Conservation (phyloP, 129 eudicot genomes). For the Arctium minus region DNA sequence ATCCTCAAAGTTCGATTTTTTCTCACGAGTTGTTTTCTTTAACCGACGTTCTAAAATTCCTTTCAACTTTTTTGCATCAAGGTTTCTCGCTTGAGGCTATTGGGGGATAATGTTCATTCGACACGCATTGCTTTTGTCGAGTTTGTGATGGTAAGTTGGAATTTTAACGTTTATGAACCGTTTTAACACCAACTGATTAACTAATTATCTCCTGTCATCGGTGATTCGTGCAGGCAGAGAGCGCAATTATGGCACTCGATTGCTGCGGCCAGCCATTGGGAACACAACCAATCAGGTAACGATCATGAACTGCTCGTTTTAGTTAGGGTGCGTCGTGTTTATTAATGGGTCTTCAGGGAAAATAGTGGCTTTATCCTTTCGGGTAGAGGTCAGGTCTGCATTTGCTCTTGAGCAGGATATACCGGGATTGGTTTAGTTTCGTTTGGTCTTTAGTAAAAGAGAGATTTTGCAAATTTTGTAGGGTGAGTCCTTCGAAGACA, state of each 20-base stretch:
- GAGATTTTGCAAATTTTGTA: constrained; percentile 19
- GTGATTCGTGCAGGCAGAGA: constrained; percentile 64
- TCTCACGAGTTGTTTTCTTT: background rate
- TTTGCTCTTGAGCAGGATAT: background rate
- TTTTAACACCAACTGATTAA: background rate
- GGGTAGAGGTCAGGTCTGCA: background rate
- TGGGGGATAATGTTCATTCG: constrained; percentile 96
- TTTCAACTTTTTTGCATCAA: constrained; percentile 13
- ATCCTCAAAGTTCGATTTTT: background rate
- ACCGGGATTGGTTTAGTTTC: background rate
- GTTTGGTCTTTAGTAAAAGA: background rate
- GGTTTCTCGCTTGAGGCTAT: constrained; percentile 98
- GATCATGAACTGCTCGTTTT: background rate
- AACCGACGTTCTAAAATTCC: background rate
- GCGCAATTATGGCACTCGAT: constrained; percentile 87
- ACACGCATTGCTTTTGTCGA: constrained; percentile 98
- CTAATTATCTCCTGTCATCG: background rate
- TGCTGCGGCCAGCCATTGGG: constrained; percentile 90
- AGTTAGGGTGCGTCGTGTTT: background rate
- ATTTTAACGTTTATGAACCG: background rate
- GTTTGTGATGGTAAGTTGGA: constrained; percentile 65
- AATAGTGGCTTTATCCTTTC: too few relatives aligned
- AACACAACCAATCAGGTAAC: constrained; percentile 78
- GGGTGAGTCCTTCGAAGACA: constrained; percentile 99
- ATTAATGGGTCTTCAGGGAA: background rate